These are phyloP conservation scores for Scheffersomyces lignosus DNA, from an alignment of 805 yeast genomes.

Conservation along the genomic window DNA sequence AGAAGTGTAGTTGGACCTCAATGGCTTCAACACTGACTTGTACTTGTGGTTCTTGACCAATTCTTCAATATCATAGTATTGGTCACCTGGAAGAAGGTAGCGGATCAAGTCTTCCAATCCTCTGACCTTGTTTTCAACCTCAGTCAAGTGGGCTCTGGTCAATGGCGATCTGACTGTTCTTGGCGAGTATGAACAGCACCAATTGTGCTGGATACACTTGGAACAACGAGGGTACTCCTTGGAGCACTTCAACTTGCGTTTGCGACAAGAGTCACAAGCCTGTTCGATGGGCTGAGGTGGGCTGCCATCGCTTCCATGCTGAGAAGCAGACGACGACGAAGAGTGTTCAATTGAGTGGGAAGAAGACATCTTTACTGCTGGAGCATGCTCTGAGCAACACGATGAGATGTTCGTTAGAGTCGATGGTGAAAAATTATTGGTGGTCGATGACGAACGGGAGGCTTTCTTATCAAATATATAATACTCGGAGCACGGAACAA, in stretches of 20 bases:
- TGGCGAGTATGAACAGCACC: constrained; percentile 81
- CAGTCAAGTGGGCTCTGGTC: constrained; percentile 77
- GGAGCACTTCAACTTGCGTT: constrained; percentile 77
- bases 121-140: constrained; percentile 56
- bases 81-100: constrained; percentile 28
- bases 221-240: constrained; percentile 75
- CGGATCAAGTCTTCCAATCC: constrained; percentile 30
- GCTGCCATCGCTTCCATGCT: too few relatives aligned
- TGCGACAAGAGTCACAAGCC: constrained; percentile 82
- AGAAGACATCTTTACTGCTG: too few relatives aligned
- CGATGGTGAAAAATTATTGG: too few relatives aligned
- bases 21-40: constrained; percentile 5
- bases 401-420: too few relatives aligned
- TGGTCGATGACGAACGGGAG: too few relatives aligned
- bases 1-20: too few relatives aligned
- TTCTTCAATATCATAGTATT: constrained; percentile 16
- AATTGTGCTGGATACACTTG: constrained; percentile 67
- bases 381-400: too few relatives aligned
- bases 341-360: too few relatives aligned
- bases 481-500: too few relatives aligned
- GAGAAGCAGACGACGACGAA: not conserved
- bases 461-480: too few relatives aligned
- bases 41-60: constrained; percentile 17
- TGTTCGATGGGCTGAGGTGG: constrained; percentile 45
- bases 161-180: constrained; percentile 75